Evolutionary conservation across 2,329 filamentous ascomycete species (phyloP), one percentile per base, ranked within the genome.

Genomic region (Penicillium griseofulvum): DNA sequence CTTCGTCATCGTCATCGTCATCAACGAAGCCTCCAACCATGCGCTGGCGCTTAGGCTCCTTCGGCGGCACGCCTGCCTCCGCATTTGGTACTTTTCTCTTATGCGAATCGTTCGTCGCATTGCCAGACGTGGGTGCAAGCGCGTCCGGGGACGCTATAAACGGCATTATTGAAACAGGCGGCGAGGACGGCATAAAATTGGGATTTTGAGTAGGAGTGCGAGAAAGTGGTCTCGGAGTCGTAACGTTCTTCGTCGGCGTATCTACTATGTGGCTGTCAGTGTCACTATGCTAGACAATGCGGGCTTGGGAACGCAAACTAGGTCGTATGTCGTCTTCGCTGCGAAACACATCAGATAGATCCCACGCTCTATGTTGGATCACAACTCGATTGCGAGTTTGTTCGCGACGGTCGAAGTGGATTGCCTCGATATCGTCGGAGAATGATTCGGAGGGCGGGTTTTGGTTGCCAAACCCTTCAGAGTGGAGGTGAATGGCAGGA

Each of bases 401-500:
- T 47, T 76, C 72, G 36, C 61, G 52, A 14, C 67, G 69, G 47
- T 70, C 60, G 6, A 68, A 52, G 36, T 76, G 55, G 22, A 76
- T 65, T 46, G 72, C 74, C 58, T 76, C 74, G 47, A 76, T 45
- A 24, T 76, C 74, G 66, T 76, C 73, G 48, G 68, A 68, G 58
- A 72, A 73, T 49, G 68, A 66, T 50, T 71, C 66, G n/a, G 67
- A 72, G 16, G 64, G 67, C 16, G 64, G 65, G 29, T 64, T 55
- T 51, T 57, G 54, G 36, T 60, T 54, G 26, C 49, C 53, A 19
- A 49, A 59, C n/a, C 58, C 59, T 67, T 82, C 78, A 50, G 79
- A 81, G 59, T 79, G 74, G 24, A 80, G 71, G 56, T 79, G 69
- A 29, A 81, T 58, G 39, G 78, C 78, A 41, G 80, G 79, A 57